Conservation (phyloP, 2,329 filamentous ascomycete species). For the Cucurbitaria berberidis region DNA sequence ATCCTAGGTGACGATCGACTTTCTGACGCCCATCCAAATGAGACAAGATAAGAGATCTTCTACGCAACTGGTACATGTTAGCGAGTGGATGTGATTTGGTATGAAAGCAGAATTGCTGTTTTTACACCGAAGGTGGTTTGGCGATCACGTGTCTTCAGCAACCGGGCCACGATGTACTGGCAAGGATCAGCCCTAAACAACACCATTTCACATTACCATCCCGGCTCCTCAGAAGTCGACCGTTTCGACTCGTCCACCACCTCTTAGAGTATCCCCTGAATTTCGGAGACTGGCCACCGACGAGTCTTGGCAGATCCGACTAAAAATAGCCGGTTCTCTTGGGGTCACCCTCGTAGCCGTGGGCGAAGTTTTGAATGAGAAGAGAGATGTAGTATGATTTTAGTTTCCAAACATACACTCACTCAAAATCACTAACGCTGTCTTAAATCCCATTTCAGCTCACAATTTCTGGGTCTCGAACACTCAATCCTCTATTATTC, state of each 20-base stretch:
- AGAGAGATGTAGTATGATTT: not conserved
- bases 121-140: not conserved
- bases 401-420: not conserved
- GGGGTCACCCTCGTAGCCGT: not conserved
- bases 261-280: not conserved
- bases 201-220: not conserved
- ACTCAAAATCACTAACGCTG: too few relatives aligned
- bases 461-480: too few relatives aligned
- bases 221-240: not conserved
- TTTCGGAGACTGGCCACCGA: not conserved
- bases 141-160: not conserved
- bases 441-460: too few relatives aligned
- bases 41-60: too few relatives aligned
- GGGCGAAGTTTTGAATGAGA: not conserved
- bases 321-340: slow-evolving; percentile 16
- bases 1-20: too few relatives aligned
- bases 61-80: too few relatives aligned
- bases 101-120: too few relatives aligned
- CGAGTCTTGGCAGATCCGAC: slow-evolving; percentile 11
- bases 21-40: too few relatives aligned
- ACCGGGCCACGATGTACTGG: not conserved
- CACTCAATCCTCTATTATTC: too few relatives aligned
- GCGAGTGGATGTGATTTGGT: too few relatives aligned
- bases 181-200: not conserved
- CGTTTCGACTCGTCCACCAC: not conserved